Base-by-base conservation (phyloP, 106 monocot species). In the Dendrobium huoshanense region DNA sequence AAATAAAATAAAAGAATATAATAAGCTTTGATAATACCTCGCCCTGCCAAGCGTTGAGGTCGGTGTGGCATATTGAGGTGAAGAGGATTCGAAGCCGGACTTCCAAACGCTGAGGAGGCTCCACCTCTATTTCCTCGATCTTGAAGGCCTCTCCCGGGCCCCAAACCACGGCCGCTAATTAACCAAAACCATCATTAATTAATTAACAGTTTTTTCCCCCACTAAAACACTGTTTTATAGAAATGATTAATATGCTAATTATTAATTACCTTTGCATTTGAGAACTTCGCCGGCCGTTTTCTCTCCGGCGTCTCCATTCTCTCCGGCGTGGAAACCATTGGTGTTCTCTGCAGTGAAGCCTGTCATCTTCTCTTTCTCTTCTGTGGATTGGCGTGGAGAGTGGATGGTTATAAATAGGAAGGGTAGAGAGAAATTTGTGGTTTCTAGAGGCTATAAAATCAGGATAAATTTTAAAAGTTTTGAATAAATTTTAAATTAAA, bases 31-130 rank as follows among this genome's bases (percentile, higher is more conserved):
- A 6, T 61, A 61, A 1, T 80, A 92, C 92, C 79, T 88, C 80
- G 59, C 87, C 93, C 27, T 83, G 83, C 93, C 93, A 93, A 29
- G 82, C 82, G 73, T 80, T 80, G 80, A 93, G 93, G 67, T 93
- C 93, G 29, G 86, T 93, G 83, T 93, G 93, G 84, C 93, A 93
- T 77, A 93, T 93, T 77, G 93, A 88, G 61, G 90, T 88, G 85
- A 86, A 90, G 78, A 89, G 80, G 72, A 93, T 82, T 85, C 76
- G 87, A 22, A 93, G 11, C 2, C 93, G 93, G 51, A 93, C 93
- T 80, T 93, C 93, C 88, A 87, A 72, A 44, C n/a, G 44, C 64
- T 82, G 77, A 0, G 93, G 93, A 11, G 90, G 88, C 27, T 88
- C 87, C 7, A 93, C 93, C 45, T 84, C 49, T 79, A 93, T 87